Percentiles rank a stretch among this genome's conserved stretches.
phyloP scores from a whole-genome alignment of 148 eudicot species.

The Selenicereus undatus region DNA sequence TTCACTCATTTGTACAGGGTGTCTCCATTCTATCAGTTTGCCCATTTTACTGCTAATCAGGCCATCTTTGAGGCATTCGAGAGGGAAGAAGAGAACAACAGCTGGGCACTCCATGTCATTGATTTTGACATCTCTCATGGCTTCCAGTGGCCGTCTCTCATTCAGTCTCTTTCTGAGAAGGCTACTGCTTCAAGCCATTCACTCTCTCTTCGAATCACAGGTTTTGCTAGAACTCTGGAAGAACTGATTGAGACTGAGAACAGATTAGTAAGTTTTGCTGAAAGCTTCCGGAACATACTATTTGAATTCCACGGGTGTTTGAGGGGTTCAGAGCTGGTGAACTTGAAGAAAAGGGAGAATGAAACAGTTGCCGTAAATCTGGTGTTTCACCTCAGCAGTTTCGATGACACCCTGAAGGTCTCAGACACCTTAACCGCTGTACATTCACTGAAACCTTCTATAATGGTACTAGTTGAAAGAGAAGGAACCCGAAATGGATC shows the following conservation, averaged over 20 bases:
- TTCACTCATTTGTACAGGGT: constrained; percentile 58
- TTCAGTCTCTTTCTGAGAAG: constrained; percentile 71
- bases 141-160: constrained; percentile 89
- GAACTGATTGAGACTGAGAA: constrained; percentile 62
- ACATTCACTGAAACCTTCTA: constrained; percentile 45
- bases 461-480: constrained; percentile 52
- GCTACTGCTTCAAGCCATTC: constrained; percentile 27
- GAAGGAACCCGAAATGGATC: constrained; percentile 46
- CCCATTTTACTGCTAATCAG: constrained; percentile 90
- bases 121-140: constrained; percentile 72
- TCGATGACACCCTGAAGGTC: constrained; percentile 30
- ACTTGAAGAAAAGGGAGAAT: constrained; percentile 30
- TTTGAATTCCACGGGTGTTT: constrained; percentile 63
- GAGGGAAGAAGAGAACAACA: constrained; percentile 33
- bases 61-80: constrained; percentile 75
- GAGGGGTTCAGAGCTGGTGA: constrained; percentile 33
- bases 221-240: constrained; percentile 46
- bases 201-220: constrained; percentile 48
- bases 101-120: constrained; percentile 44
- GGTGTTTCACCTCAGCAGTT: constrained; percentile 42
- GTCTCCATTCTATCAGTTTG: constrained; percentile 68
- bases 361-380: constrained; percentile 69
- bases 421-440: constrained; percentile 42
- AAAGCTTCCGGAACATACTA: constrained; percentile 43
- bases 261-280: constrained; percentile 60